Evolutionary conservation across 164 flowering plant species (phyloP).

Genomic region (Chimonanthus praecox): DNA sequence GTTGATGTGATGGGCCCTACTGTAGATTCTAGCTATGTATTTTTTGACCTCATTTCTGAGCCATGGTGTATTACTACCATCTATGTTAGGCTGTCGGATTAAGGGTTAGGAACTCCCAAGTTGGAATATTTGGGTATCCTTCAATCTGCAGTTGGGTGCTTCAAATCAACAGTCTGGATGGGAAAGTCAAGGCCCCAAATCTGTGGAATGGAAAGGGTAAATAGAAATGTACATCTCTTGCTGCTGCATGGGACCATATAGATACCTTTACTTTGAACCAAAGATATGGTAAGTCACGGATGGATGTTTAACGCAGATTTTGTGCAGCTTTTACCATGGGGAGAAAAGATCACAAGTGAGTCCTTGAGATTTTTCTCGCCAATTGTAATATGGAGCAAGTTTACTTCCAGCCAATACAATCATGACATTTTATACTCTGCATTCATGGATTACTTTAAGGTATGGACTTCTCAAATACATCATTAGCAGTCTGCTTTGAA

Average conservation of each 20-base stretch:
- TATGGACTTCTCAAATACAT: conserved; percentile 15
- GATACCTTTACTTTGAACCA: neutral
- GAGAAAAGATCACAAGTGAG: conserved; percentile 86
- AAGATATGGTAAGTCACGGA: neutral
- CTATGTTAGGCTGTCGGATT: neutral
- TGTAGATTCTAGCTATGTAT: neutral
- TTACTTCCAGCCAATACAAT: conserved; percentile 48
- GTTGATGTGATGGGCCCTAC: neutral
- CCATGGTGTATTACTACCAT: neutral
- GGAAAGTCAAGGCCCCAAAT: neutral
- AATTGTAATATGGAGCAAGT: conserved; percentile 85
- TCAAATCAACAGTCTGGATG: neutral
- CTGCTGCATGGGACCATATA: neutral
- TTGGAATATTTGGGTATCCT: neutral
- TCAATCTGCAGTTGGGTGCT: neutral
- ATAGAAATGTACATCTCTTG: neutral
- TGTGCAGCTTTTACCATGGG: conserved; percentile 98
- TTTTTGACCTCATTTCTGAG: neutral
- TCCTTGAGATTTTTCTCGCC: conserved; percentile 93
- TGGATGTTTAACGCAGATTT: conserved; percentile 41
- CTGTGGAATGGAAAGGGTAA: neutral
- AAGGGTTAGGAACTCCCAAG: neutral
- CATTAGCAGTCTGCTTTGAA: neutral
- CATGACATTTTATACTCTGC: conserved; percentile 62
- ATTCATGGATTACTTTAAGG: conserved; percentile 83